Percentiles rank a stretch among this genome's conserved stretches.
Conservation (phyloP, 2,329 filamentous ascomycete genomes). For the Nemania serpens region DNA sequence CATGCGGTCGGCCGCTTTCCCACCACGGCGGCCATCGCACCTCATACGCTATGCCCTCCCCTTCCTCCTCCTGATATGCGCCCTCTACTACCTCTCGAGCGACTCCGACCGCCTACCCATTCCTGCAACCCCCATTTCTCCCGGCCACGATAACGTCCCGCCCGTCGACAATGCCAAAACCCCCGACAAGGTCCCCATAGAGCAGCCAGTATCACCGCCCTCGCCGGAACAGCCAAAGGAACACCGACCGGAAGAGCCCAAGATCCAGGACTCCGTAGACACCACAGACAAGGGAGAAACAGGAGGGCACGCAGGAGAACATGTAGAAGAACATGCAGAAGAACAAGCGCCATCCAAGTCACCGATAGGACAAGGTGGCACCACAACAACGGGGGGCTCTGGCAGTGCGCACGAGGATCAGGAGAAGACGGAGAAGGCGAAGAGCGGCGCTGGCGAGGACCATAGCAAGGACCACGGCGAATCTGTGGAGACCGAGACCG, state of each 20-base stretch:
- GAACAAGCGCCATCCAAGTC: not conserved
- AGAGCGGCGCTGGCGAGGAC: not conserved
- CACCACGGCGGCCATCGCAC: conserved; percentile 50
- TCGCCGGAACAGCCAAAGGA: conserved; percentile 16
- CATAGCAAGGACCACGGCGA: not conserved
- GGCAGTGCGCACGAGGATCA: not conserved
- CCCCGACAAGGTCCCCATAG: conserved; percentile 24
- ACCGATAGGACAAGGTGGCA: not conserved
- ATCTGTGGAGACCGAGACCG: not conserved
- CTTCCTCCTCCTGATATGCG: conserved; percentile 42
- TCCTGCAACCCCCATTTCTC: conserved; percentile 28
- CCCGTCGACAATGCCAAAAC: conserved; percentile 20
- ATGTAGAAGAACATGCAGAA: not conserved
- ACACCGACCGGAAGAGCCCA: conserved; percentile 19
- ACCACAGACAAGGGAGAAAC: not conserved
- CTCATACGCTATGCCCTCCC: conserved; percentile 49
- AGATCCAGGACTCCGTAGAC: conserved; percentile 6
- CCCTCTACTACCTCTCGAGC: conserved; percentile 43
- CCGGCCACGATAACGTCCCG: conserved; percentile 23
- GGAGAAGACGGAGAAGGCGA: conserved; percentile 9
- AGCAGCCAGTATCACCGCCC: conserved; percentile 18
- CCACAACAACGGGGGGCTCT: conserved; percentile 4
- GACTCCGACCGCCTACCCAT: conserved; percentile 21
- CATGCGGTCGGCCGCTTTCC: conserved; percentile 49
- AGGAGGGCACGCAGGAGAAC: no score